Evolutionary conservation across 352 stramenopile species (phyloP).

Genomic region (Blastocystis sp.): DNA sequence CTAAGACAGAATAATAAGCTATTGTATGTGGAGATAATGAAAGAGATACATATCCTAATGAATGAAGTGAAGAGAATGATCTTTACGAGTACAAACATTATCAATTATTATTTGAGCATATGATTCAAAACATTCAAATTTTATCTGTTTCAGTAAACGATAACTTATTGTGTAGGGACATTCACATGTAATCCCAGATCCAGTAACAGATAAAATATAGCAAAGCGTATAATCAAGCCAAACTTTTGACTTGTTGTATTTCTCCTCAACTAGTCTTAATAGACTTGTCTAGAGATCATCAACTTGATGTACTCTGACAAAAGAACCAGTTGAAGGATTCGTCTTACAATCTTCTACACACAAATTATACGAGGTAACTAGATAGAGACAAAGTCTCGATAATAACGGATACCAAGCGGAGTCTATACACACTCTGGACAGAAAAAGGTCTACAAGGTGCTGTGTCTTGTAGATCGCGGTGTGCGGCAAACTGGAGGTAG

Average conservation of each 20-base stretch:
- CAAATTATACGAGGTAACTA: background rate
- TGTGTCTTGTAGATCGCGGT: background rate
- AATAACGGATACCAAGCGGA: background rate
- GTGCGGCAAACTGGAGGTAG: background rate
- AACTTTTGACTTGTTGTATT: background rate
- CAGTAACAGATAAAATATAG: background rate
- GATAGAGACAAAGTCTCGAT: background rate
- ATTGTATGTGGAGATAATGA: background rate
- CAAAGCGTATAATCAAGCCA: background rate
- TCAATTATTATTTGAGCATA: background rate
- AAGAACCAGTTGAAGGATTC: background rate
- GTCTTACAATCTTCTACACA: background rate
- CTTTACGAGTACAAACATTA: background rate
- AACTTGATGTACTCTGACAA: background rate
- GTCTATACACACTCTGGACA: background rate
- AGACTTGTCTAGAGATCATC: background rate
- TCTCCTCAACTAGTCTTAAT: background rate
- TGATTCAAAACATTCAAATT: slow-evolving; percentile 14
- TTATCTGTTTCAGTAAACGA: background rate
- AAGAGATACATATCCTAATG: background rate
- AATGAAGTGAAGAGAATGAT: background rate
- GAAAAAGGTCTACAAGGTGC: background rate
- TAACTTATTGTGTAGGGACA: background rate
- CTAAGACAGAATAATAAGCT: background rate
- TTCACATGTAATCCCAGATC: background rate